Conservation (phyloP, 2,329 filamentous ascomycete species). For the Epichloe sylvatica region DNA sequence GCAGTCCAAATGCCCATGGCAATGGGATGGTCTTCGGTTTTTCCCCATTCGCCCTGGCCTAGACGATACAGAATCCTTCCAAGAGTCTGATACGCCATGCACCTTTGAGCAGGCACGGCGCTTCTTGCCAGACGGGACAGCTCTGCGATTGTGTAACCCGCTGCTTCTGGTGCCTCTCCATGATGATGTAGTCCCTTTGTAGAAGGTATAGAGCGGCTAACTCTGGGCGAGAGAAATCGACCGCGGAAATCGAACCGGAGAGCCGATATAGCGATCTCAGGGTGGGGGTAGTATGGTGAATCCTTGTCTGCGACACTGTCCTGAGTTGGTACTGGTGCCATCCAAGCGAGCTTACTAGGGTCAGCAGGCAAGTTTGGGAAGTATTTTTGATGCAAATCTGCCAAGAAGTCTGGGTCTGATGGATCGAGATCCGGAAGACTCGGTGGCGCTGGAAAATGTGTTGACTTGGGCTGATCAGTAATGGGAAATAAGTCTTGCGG, state of each 20-base stretch:
- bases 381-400: constrained; percentile 79
- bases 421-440: constrained; percentile 64
- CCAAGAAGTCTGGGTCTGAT: constrained; percentile 66
- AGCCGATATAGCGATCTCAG: constrained; percentile 57
- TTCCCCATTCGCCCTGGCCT: constrained; percentile 57
- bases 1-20: constrained; percentile 73
- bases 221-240: constrained; percentile 60
- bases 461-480: constrained; percentile 25
- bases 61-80: constrained; percentile 75
- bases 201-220: constrained; percentile 59
- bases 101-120: constrained; percentile 72
- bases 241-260: constrained; percentile 85
- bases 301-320: constrained; percentile 51
- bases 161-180: constrained; percentile 78
- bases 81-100: constrained; percentile 81
- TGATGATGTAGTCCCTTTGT: constrained; percentile 84
- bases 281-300: constrained; percentile 70
- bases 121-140: constrained; percentile 69
- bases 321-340: constrained; percentile 56
- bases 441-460: constrained; percentile 48
- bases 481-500: constrained; percentile 30
- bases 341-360: constrained; percentile 79
- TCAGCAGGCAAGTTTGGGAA: constrained; percentile 80
- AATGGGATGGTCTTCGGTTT: constrained; percentile 41
- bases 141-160: constrained; percentile 85